These are phyloP conservation scores for Pythium grandisporangium DNA, from an alignment of 352 stramenopile species.

Conservation along the genomic window DNA sequence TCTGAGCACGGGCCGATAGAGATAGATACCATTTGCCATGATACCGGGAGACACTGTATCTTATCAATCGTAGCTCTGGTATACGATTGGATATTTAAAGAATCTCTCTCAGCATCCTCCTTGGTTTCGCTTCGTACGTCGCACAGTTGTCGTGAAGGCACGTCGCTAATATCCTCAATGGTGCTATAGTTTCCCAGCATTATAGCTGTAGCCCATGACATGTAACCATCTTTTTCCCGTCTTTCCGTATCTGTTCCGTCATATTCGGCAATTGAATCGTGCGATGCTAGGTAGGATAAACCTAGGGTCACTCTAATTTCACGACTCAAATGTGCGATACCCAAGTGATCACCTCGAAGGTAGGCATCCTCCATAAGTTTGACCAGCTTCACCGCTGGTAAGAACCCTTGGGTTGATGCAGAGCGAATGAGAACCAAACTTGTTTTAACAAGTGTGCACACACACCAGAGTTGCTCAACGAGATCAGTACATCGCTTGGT, in stretches of 20 bases:
- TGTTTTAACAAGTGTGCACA: conserved; percentile 29
- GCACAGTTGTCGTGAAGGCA: too few species aligned
- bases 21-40: conserved; percentile 11
- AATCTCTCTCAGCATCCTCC: too few species aligned
- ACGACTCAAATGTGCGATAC: conserved; percentile 34
- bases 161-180: too few species aligned
- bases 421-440: conserved; percentile 35
- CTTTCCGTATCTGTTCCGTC: too few species aligned
- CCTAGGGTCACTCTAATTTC: conserved; percentile 31
- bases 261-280: conserved; percentile 16
- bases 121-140: too few species aligned
- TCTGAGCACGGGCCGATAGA: conserved; percentile 1
- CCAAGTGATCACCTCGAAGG: conserved; percentile 24
- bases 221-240: too few species aligned
- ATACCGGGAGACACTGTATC: too few species aligned
- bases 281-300: conserved; percentile 30
- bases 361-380: conserved; percentile 34
- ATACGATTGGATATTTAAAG: too few species aligned
- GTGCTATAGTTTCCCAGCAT: too few species aligned
- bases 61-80: too few species aligned
- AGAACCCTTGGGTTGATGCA: conserved; percentile 21
- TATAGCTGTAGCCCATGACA: too few species aligned
- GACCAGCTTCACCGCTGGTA: conserved; percentile 17
- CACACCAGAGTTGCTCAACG: conserved; percentile 40
- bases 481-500: conserved; percentile 23